Base-by-base conservation (phyloP, 495 filamentous ascomycete species). In the Tuber umbilicatum region DNA sequence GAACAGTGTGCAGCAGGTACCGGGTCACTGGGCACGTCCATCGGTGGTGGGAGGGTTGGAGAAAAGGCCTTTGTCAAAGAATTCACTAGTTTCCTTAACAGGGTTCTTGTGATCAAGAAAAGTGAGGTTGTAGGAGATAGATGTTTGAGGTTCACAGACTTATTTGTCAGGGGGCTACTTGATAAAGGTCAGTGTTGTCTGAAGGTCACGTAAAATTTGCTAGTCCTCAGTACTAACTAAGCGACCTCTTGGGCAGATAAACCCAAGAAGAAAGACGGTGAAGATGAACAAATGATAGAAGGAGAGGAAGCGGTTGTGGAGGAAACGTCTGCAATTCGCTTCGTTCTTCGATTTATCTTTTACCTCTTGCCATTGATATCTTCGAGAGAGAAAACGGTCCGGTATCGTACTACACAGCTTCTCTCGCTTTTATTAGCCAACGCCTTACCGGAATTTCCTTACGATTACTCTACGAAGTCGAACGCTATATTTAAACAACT, bases 31-130 rank as follows among this genome's bases (percentile, higher is more conserved):
- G 81, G 81, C 3, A 21, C 55, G 5, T 70, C 72, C 1, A 78
- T 86, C 67, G 83, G 85, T 1, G 78, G 79, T 6, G 79, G 73
- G 9, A 72, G 80, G 38, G 87, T 88, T 76, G 90, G 90, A 2
- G 94, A 97, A 82, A 87, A 89, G 60, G 90, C 95, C 72, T 98
- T 99, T 84, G 95, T 93, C 75, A 84, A 87, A 68, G 96, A 97
- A 84, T 89, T 97, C 43, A 87, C 87, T 43, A 87, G 94, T 81
- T 97, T 94, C 79, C 87, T 97, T 50, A 84, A 94, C 73, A 88
- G 94, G 60, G 86, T 94, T 73, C 87, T 98, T 85, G 86, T 89
- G 4, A 91, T 98, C 39, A 97, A 97, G 86, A 97, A 97, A 86
- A 91, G 91, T 47, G 95, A 99, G 84, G 87, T 89, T 41, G 94